A percentile compares a stretch with the other conserved stretches of the same genome.
These are phyloP conservation scores for Saccharomycopsis guyanensis DNA, from an alignment of 805 yeast species.

Conservation along the genomic window DNA sequence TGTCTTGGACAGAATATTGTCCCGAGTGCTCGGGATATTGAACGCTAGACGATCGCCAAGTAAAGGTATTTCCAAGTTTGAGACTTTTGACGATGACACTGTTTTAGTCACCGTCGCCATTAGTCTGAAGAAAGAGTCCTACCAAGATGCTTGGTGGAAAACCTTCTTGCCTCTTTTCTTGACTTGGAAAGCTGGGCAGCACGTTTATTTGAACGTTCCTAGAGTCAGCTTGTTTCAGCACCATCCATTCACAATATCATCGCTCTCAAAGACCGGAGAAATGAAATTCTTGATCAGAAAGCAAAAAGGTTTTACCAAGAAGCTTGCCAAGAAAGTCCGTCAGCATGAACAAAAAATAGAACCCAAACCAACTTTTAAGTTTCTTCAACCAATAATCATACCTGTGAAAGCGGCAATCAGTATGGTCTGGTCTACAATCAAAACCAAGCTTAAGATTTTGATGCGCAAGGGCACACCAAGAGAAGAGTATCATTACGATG, in stretches of 20 bases:
- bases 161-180: conserved; percentile 32
- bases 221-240: conserved; percentile 33
- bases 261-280: conserved; percentile 32
- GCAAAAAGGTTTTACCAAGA: conserved; percentile 37
- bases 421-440: neutral
- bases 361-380: neutral
- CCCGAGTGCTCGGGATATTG: conserved; percentile 28
- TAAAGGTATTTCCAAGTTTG: conserved; percentile 33
- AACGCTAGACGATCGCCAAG: conserved; percentile 33
- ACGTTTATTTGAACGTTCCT: conserved; percentile 35
- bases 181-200: conserved; percentile 43
- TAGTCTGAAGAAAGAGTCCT: conserved; percentile 18
- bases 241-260: conserved; percentile 43
- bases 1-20: conserved; percentile 34
- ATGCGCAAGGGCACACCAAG: neutral
- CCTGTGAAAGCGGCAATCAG: neutral
- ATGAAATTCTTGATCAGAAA: conserved; percentile 35
- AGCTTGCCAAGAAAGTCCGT: conserved; percentile 26
- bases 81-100: conserved; percentile 35
- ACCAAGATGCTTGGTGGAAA: conserved; percentile 26
- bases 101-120: conserved; percentile 33
- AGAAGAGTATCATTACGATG: neutral
- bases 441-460: neutral
- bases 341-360: neutral
- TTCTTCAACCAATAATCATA: neutral